Evolutionary conservation across 371 early-diverging fungal genomes (phyloP).

Genomic region (Capillidium heterosporum): DNA sequence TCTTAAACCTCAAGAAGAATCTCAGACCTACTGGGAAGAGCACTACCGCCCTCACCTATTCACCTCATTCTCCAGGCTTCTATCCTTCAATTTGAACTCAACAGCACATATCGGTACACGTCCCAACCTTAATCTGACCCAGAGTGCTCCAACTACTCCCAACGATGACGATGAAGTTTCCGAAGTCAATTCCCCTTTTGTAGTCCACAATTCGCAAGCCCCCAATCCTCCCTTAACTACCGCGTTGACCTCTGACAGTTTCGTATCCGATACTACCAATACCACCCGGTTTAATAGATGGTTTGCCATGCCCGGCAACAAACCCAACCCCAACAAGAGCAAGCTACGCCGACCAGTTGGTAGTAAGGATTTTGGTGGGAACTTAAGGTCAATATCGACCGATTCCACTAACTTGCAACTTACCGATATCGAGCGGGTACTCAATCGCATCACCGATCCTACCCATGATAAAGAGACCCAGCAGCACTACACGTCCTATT

Average conservation of each 20-base stretch:
- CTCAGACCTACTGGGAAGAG: slow-evolving; percentile 51
- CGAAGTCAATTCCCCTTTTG: neutral
- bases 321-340: neutral
- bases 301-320: neutral
- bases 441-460: too few species aligned
- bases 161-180: neutral
- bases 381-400: too few species aligned
- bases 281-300: neutral
- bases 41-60: slow-evolving; percentile 53
- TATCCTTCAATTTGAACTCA: slow-evolving; percentile 71
- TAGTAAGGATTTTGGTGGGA: too few species aligned
- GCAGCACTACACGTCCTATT: too few species aligned
- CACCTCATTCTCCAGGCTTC: slow-evolving; percentile 52
- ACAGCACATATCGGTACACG: slow-evolving; percentile 28
- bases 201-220: neutral
- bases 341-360: neutral
- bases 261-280: neutral
- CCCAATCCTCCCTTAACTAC: neutral
- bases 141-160: neutral
- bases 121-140: too few species aligned
- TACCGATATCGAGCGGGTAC: too few species aligned
- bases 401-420: too few species aligned
- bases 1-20: slow-evolving; percentile 5
- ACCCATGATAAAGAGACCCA: too few species aligned
- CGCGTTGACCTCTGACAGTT: neutral